Conservation (phyloP, 2,329 filamentous ascomycete species). For the Didymosphaeria variabile region DNA sequence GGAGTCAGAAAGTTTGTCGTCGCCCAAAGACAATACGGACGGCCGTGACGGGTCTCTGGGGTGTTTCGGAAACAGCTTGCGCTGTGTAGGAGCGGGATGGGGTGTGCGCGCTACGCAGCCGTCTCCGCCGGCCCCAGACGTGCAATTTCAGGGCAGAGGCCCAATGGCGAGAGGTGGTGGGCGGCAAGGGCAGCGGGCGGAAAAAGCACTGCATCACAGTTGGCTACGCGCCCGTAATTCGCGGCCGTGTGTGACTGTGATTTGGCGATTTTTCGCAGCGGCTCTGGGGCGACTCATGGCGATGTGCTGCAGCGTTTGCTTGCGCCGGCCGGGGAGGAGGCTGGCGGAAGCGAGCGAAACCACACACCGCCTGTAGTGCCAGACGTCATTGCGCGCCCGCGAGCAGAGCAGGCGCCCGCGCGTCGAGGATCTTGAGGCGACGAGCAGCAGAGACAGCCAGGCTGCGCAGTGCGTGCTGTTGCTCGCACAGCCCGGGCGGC, state of each 20-base stretch:
- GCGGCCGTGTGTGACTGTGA: constrained; percentile 36
- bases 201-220: constrained; percentile 30
- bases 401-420: too few species aligned
- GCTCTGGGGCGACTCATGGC: background rate
- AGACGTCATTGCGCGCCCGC: constrained; percentile 15
- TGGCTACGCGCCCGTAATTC: constrained; percentile 43
- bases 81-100: constrained; percentile 17
- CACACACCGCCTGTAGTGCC: constrained; percentile 14
- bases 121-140: background rate
- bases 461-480: background rate
- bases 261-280: constrained; percentile 35
- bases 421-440: too few species aligned
- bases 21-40: background rate
- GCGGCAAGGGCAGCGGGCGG: constrained; percentile 1
- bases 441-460: background rate
- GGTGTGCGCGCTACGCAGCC: constrained; percentile 11
- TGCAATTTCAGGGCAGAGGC: constrained; percentile 15
- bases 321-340: background rate
- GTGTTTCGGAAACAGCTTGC: constrained; percentile 9
- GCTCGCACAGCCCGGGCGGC: background rate
- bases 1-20: constrained; percentile 9
- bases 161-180: constrained; percentile 4
- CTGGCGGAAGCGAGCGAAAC: constrained; percentile 1
- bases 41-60: background rate
- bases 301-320: constrained; percentile 1